A percentile compares a stretch with the other conserved stretches of the same genome.
Conservation (phyloP, 169 alveolate species). For the Blepharisma undulans region DNA sequence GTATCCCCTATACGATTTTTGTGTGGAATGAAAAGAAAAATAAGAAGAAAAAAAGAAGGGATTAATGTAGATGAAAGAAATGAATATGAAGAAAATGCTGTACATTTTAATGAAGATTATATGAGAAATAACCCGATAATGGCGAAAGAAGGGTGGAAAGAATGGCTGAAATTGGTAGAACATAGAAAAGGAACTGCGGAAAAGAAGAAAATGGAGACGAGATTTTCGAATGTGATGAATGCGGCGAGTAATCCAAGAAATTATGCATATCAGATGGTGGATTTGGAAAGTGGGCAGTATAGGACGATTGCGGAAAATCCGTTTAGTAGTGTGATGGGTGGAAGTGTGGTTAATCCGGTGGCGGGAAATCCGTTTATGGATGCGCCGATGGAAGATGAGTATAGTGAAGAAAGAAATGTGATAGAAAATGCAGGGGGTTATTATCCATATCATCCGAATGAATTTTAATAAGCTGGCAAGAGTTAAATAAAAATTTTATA, state of each 20-base stretch:
- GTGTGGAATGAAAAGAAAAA: not conserved
- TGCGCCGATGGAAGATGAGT: not conserved
- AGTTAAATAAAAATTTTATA: too few species aligned
- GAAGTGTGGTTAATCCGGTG: not conserved
- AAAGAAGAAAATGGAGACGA: not conserved
- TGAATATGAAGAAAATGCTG: not conserved
- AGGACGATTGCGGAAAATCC: not conserved
- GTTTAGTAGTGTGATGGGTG: not conserved
- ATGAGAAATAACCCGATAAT: constrained; percentile 27
- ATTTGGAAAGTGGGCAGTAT: not conserved
- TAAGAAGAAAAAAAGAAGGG: not conserved
- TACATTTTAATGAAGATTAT: constrained; percentile 4
- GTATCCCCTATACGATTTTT: not conserved
- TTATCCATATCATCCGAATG: not conserved
- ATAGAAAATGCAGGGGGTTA: not conserved
- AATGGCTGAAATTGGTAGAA: constrained; percentile 12
- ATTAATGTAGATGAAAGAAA: not conserved
- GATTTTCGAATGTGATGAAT: not conserved
- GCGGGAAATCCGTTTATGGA: not conserved
- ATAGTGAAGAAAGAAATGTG: not conserved
- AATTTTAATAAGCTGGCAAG: not conserved
- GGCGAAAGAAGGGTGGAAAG: constrained; percentile 31
- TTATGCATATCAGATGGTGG: not conserved
- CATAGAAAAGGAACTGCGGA: not conserved
- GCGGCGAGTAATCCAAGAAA: not conserved